These are phyloP conservation scores for Saccharomycopsis fermentans DNA, from an alignment of 805 yeast species.

Conservation along the genomic window DNA sequence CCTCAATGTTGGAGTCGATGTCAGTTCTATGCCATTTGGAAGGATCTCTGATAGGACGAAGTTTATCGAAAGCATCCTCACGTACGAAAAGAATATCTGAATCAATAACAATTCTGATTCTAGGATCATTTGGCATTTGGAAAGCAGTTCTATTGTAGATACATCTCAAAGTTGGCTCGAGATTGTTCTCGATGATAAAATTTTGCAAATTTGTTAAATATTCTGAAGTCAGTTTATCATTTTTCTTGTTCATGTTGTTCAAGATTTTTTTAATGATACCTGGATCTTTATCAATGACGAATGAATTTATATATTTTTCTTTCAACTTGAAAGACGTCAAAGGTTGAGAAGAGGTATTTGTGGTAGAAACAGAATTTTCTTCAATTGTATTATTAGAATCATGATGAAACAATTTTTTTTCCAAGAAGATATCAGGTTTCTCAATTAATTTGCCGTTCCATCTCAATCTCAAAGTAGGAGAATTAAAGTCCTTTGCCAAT, in stretches of 20 bases:
- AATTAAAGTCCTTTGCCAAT: conserved; percentile 53
- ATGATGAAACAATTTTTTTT: conserved; percentile 59
- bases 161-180: conserved; percentile 82
- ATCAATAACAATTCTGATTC: conserved; percentile 83
- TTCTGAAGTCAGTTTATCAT: conserved; percentile 41
- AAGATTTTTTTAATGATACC: conserved; percentile 37
- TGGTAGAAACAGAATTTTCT: neutral
- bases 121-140: conserved; percentile 96
- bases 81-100: conserved; percentile 80
- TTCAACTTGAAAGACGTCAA: conserved; percentile 56
- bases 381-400: conserved; percentile 22
- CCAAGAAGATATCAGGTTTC: conserved; percentile 71
- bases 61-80: conserved; percentile 79
- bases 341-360: conserved; percentile 27
- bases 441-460: conserved; percentile 82
- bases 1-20: conserved; percentile 64
- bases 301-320: conserved; percentile 71
- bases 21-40: conserved; percentile 86
- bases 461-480: conserved; percentile 73
- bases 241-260: conserved; percentile 53
- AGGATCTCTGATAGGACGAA: conserved; percentile 86
- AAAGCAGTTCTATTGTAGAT: conserved; percentile 88
- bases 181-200: conserved; percentile 51
- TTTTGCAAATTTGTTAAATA: conserved; percentile 52
- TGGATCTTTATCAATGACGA: conserved; percentile 40